phyloP scores from a whole-genome alignment of 768 basidiomycete species.

The Agaricus subrufescens region DNA sequence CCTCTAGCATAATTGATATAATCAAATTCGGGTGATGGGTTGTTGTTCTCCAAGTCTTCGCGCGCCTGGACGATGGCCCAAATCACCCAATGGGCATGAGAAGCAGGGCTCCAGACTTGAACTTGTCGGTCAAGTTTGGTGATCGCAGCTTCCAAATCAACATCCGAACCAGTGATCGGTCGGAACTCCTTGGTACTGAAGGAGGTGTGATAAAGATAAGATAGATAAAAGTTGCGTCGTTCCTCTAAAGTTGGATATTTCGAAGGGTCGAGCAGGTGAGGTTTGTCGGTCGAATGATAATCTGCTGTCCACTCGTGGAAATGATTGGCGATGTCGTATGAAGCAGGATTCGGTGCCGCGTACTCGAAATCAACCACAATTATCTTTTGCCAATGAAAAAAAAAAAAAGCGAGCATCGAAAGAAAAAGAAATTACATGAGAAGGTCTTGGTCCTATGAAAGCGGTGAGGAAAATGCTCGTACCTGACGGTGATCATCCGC shows the following conservation, averaged over 20 bases:
- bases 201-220: slow-evolving; percentile 63
- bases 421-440: not conserved
- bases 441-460: not conserved
- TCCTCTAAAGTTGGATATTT: slow-evolving; percentile 71
- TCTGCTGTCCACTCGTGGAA: slow-evolving; percentile 97
- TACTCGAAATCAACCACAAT: slow-evolving; percentile 99
- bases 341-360: slow-evolving; percentile 85
- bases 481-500: slow-evolving; percentile 77
- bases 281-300: slow-evolving; percentile 62
- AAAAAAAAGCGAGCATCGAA: slow-evolving; percentile 7
- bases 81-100: slow-evolving; percentile 88
- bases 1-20: slow-evolving; percentile 78
- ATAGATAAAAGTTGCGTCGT: slow-evolving; percentile 77
- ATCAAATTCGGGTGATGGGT: slow-evolving; percentile 76
- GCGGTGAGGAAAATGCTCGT: slow-evolving; percentile 15
- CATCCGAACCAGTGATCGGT: slow-evolving; percentile 19
- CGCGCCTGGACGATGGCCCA: slow-evolving; percentile 94
- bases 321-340: slow-evolving; percentile 95
- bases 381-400: slow-evolving; percentile 41
- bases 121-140: slow-evolving; percentile 74
- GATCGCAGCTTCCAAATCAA: slow-evolving; percentile 42
- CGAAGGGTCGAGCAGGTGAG: slow-evolving; percentile 58
- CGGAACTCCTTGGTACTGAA: slow-evolving; percentile 6
- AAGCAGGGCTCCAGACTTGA: slow-evolving; percentile 82
- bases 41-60: slow-evolving; percentile 59